phyloP scores from a whole-genome alignment of 441 rosid genomes.

The Viola pubescens region DNA sequence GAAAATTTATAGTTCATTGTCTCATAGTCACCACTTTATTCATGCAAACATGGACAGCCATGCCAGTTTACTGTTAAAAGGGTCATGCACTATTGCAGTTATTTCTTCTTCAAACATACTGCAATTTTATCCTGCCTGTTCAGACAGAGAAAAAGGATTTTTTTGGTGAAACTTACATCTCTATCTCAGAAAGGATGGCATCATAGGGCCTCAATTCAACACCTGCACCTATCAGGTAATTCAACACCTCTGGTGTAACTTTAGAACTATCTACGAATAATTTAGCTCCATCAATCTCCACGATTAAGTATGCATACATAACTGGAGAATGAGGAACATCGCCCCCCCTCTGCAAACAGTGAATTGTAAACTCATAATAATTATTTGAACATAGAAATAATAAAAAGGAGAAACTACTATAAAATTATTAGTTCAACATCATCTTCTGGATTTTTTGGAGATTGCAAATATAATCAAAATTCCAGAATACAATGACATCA shows the following conservation, averaged over 20 bases:
- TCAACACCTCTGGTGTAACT: conserved; percentile 65
- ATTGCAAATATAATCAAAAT: not conserved
- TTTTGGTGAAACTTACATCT: conserved; percentile 34
- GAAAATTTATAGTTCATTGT: conserved; percentile 8
- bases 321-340: conserved; percentile 98
- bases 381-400: conserved; percentile 1
- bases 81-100: not conserved
- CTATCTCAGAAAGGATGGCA: conserved; percentile 68
- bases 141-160: no score
- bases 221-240: conserved; percentile 68
- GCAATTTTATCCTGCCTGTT: no score
- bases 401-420: not conserved
- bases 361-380: conserved; percentile 2
- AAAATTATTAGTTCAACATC: not conserved
- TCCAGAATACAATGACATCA: not conserved
- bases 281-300: conserved; percentile 61
- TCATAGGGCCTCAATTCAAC: conserved; percentile 65
- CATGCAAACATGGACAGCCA: conserved; percentile 3
- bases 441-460: not conserved
- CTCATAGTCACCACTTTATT: conserved; percentile 1
- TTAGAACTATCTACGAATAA: conserved; percentile 65
- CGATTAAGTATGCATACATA: conserved; percentile 75
- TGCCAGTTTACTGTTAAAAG: not conserved
- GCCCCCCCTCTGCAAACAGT: conserved; percentile 68
- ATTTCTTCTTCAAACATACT: no score